Evolutionary conservation across 2,329 filamentous ascomycete species (phyloP), one percentile per base, ranked within the genome.

Genomic region (Leptographium radiaticola): DNA sequence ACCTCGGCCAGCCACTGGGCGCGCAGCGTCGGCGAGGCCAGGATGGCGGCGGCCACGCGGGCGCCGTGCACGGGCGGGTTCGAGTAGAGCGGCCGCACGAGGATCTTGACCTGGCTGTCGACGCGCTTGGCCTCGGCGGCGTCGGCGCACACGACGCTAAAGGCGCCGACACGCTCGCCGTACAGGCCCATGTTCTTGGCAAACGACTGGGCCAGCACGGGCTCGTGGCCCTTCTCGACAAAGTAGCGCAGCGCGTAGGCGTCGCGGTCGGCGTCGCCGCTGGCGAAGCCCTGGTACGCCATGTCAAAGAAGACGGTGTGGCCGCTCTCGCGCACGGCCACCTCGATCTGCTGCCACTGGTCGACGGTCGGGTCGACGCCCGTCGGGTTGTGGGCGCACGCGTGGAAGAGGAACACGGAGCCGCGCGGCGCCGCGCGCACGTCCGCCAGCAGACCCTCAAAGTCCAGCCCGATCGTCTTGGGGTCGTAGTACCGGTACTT

Each of bases 181-280:
- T 98, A 97, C 59, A 98, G 87, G 74, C 93, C 93, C 91, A 98
- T 97, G 81, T 98, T 98, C 86, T 97, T 97, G 69, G 91, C 91
- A 71, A 97, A 97, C 53, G 87, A 93, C 76, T 97, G 91, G 65
- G 87, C 85, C 59, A 97, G 82, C 66, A 83, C 84, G 67, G 93
- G 82, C 67, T 89, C 81, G 76, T 95, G 89, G 64, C 91, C 91
- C 74, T 96, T 76, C 73, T 89, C 80, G 68, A 96, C 83, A 70
- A 98, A 98, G 78, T 96, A 79, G 62, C 93, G 84, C 61, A 97
- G 80, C 57, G 93, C 88, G 68, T 91, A 97, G 59, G 93, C 93
- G 68, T 98, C 91, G 71, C 84, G 84, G 76, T 94, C 81, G 60
- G 87, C 93, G 73, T 95, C 81, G 62, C 91, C 91, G 60, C 86